phyloP scores from a whole-genome alignment of 2,329 filamentous ascomycete species.

The Elsinoe ampelina region DNA sequence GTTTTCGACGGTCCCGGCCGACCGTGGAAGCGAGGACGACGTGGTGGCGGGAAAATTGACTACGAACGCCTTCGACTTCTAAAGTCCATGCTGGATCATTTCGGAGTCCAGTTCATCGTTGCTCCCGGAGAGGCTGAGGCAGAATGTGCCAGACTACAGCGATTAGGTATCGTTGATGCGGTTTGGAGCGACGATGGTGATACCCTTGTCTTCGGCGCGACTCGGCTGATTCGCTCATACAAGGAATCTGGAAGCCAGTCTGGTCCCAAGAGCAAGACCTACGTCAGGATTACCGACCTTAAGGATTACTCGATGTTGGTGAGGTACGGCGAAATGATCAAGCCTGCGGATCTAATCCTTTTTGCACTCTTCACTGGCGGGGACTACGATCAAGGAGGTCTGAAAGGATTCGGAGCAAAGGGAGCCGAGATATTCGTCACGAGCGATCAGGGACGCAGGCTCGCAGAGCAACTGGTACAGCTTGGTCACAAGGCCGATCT shows the following conservation, averaged over 20 bases:
- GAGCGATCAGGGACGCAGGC: not conserved
- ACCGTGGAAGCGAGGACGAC: slow-evolving; percentile 27
- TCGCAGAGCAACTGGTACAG: not conserved
- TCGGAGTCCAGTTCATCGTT: slow-evolving; percentile 35
- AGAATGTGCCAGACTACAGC: slow-evolving; percentile 39
- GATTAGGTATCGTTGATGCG: slow-evolving; percentile 38
- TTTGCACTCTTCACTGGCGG: slow-evolving; percentile 35
- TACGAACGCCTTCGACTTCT: slow-evolving; percentile 27
- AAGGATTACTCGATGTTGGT: slow-evolving; percentile 20
- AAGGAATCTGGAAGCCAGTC: slow-evolving; percentile 23
- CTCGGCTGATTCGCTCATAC: slow-evolving; percentile 29
- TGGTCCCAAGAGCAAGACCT: slow-evolving; percentile 18
- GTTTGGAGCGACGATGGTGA: slow-evolving; percentile 43
- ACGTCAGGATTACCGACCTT: slow-evolving; percentile 27
- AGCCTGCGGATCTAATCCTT: slow-evolving; percentile 30
- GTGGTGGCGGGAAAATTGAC: slow-evolving; percentile 25
- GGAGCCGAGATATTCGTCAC: not conserved
- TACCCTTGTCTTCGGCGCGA: slow-evolving; percentile 40
- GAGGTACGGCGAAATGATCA: slow-evolving; percentile 21
- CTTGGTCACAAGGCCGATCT: no score
- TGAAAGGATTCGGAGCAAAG: slow-evolving; percentile 29
- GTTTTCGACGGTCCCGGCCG: slow-evolving; percentile 46
- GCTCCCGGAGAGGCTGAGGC: slow-evolving; percentile 42
- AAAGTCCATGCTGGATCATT: slow-evolving; percentile 29
- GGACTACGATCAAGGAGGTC: slow-evolving; percentile 32